Evolutionary conservation across 192 early-diverging fungal species (phyloP), one percentile per base, ranked within the genome.

Genomic region (Coemansia umbellata): DNA sequence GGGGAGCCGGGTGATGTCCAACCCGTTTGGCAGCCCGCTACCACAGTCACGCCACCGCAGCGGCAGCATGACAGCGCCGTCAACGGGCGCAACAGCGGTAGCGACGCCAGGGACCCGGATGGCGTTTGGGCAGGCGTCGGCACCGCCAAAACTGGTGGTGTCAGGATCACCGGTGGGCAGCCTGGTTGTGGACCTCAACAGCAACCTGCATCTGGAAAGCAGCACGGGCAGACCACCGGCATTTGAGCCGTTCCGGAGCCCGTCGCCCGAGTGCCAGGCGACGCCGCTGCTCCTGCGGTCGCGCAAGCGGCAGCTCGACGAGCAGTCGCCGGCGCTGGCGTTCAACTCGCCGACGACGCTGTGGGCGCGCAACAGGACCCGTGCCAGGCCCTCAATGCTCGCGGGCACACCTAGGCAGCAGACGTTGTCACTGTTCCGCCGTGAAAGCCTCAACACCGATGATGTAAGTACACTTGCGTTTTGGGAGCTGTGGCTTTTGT

Each of bases 181-280:
- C 31, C 52, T 77, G 50, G 55, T 48, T 11, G 57, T 50, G n/a
- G 67, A 70, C 19, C 57, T 77, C 19, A 55, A 69, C 43, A 57
- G 50, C 54, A 65, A 58, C 37, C 32, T 76, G 47, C 56, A 61
- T 30, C 35, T 74, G n/a, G 66, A 41, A 22, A 3, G 37, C 45
- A 24, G 32, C 27, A 15, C 44, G 4, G 17, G 21, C 40, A 22
- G 31, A 33, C 45, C 53, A 26, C 55, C 57, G 15, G 47, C 23
- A 5, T 52, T 57, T 26, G 58, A 58, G 41, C 50, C 58, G 47
- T 63, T 66, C 35, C 47, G 44, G 27, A 44, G 53, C 21, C 6
- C 43, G 23, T 59, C 60, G 45, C 55, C 61, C 17, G 43, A 22
- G 13, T 26, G 26, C 22, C 54, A 24, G 50, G n/a, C 33, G n/a